Evolutionary conservation across 768 basidiomycete species (phyloP).

Genomic region (Russula griseocarnosa): DNA sequence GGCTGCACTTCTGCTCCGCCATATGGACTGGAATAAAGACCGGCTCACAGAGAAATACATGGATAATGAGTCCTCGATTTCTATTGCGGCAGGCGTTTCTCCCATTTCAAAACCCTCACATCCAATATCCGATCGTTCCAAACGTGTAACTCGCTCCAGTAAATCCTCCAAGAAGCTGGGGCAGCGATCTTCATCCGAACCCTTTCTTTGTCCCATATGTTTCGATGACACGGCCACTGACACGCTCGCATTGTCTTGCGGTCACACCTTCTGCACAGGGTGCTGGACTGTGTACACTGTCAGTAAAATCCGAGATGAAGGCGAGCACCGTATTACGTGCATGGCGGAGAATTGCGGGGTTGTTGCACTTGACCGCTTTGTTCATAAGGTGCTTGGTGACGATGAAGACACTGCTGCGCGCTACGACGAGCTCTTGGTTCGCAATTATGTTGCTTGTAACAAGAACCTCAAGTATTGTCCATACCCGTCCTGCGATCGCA

Average conservation of each 20-base stretch:
- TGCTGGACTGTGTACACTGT: slow-evolving; percentile 82
- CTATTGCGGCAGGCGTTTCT: slow-evolving; percentile 69
- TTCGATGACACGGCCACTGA: slow-evolving; percentile 68
- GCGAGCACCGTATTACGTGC: slow-evolving; percentile 67
- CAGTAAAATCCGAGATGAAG: slow-evolving; percentile 80
- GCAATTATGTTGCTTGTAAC: slow-evolving; percentile 86
- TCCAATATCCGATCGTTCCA: slow-evolving; percentile 33
- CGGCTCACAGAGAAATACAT: slow-evolving; percentile 94
- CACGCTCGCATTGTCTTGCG: slow-evolving; percentile 72
- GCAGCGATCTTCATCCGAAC: slow-evolving; percentile 36
- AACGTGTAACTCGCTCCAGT: slow-evolving; percentile 34
- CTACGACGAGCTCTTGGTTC: slow-evolving; percentile 82
- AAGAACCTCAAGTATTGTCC: slow-evolving; percentile 90
- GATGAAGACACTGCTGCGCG: slow-evolving; percentile 56
- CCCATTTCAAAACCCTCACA: slow-evolving; percentile 40
- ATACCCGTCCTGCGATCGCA: slow-evolving; percentile 88
- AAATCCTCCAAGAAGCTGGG: slow-evolving; percentile 28
- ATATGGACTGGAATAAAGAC: slow-evolving; percentile 94
- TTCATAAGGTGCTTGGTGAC: slow-evolving; percentile 53
- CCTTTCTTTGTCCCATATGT: slow-evolving; percentile 92
- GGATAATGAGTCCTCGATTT: slow-evolving; percentile 76
- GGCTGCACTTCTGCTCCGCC: slow-evolving; percentile 74
- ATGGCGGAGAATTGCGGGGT: slow-evolving; percentile 76
- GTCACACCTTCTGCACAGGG: slow-evolving; percentile 74
- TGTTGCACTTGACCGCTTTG: slow-evolving; percentile 59